phyloP scores from a whole-genome alignment of 1,284 basidiomycete species.

The Coriolopsis trogii region DNA sequence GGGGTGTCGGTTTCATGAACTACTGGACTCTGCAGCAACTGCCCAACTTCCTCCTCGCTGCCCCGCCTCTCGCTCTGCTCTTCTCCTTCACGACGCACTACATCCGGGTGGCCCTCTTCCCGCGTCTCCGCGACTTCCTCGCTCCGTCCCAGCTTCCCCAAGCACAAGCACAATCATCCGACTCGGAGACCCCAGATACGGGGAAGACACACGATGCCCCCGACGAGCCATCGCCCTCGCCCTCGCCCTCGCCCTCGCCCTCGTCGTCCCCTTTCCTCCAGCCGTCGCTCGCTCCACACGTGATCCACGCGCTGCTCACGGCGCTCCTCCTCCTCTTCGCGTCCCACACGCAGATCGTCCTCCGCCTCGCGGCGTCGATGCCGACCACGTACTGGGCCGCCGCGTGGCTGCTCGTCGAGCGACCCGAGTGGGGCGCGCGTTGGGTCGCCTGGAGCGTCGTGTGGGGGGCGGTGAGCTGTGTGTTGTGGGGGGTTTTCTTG shows the following conservation, averaged over 20 bases:
- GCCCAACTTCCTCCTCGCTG: conserved; percentile 86
- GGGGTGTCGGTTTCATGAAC: conserved; percentile 83
- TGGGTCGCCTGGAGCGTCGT: conserved; percentile 78
- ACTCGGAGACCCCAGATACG: not conserved
- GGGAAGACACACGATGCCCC: conserved; percentile 1
- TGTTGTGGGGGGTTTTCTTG: conserved; percentile 86
- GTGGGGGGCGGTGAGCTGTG: conserved; percentile 75
- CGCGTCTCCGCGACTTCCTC: conserved; percentile 23
- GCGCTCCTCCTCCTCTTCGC: conserved; percentile 71
- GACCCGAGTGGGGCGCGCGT: conserved; percentile 45
- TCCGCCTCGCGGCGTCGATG: conserved; percentile 80
- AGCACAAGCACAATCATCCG: not conserved
- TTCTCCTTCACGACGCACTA: conserved; percentile 46
- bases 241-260: not conserved
- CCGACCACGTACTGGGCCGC: conserved; percentile 88
- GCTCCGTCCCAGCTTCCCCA: conserved; percentile 2
- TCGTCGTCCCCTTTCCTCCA: conserved; percentile 33
- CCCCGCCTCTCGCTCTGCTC: conserved; percentile 68
- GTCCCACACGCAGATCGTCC: conserved; percentile 89
- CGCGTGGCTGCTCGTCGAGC: conserved; percentile 59
- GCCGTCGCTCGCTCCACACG: conserved; percentile 59
- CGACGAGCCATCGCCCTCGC: not conserved
- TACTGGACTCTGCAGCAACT: conserved; percentile 88
- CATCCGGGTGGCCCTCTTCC: conserved; percentile 29
- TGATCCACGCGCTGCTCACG: conserved; percentile 67